Evolutionary conservation across 1,139 yeast species (phyloP).

Genomic region (Sugiyamaella paludigena): DNA sequence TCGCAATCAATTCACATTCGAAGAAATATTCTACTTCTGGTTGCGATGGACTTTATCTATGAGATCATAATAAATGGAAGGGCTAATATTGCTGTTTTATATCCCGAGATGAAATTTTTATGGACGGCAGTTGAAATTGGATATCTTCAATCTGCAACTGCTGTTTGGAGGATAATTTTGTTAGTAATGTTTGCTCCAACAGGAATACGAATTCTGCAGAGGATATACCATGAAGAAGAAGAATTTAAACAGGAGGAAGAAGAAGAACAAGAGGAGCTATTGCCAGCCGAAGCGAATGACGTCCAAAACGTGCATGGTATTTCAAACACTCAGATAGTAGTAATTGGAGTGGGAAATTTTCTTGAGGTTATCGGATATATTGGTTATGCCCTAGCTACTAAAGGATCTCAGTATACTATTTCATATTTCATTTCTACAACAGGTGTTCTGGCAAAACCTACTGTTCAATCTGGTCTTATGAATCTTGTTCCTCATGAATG

Average conservation of each 20-base stretch:
- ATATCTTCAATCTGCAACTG: constrained; percentile 26
- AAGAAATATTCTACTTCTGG: constrained; percentile 20
- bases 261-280: neutral
- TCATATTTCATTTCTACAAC: constrained; percentile 26
- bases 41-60: constrained; percentile 22
- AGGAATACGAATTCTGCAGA: constrained; percentile 15
- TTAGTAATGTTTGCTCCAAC: constrained; percentile 21
- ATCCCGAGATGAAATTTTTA: constrained; percentile 26
- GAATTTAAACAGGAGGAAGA: neutral
- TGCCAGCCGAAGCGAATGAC: neutral
- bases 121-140: constrained; percentile 27
- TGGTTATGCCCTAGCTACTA: constrained; percentile 24
- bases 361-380: constrained; percentile 25
- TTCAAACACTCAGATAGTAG: constrained; percentile 19
- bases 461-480: constrained; percentile 24
- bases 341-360: constrained; percentile 22
- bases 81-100: constrained; percentile 25
- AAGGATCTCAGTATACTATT: constrained; percentile 19
- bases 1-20: constrained; percentile 9
- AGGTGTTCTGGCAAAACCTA: constrained; percentile 28
- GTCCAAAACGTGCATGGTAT: constrained; percentile 10
- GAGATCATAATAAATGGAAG: constrained; percentile 25
- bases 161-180: constrained; percentile 20
- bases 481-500: constrained; percentile 22
- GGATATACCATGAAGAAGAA: constrained; percentile 9